phyloP scores from a whole-genome alignment of 2,329 filamentous ascomycete species.

The Paraconiothyrium brasiliense region DNA sequence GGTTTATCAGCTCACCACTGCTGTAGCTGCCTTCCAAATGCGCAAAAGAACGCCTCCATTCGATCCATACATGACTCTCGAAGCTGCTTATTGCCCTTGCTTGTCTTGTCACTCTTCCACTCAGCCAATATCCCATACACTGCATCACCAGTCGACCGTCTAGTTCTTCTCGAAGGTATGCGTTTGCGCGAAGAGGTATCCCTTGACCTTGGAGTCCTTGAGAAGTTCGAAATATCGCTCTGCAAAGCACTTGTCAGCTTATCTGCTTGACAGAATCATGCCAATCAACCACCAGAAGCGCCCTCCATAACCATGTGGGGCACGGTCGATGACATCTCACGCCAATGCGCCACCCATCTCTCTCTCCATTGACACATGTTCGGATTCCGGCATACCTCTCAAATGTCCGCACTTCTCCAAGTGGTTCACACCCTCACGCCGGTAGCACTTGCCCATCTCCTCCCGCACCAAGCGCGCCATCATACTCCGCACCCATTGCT shows the following conservation, averaged over 20 bases:
- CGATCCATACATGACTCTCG: constrained; percentile 18
- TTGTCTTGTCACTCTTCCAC: constrained; percentile 8
- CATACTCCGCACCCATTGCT: constrained; percentile 91
- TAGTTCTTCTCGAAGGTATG: constrained; percentile 69
- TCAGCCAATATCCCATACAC: not conserved
- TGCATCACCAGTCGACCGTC: constrained; percentile 11
- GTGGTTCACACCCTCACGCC: constrained; percentile 84
- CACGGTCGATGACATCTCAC: not conserved
- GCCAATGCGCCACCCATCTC: not conserved
- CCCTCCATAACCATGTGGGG: not conserved
- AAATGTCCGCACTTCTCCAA: constrained; percentile 85
- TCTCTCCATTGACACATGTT: not conserved
- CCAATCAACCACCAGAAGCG: not conserved
- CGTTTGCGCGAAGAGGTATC: constrained; percentile 81
- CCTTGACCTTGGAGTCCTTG: constrained; percentile 78
- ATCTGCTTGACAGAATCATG: not conserved
- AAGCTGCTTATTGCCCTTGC: constrained; percentile 14
- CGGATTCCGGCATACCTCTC: constrained; percentile 70
- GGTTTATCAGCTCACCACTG: constrained; percentile 31
- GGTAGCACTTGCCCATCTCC: constrained; percentile 87
- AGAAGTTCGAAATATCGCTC: constrained; percentile 83
- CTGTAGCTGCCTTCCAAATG: constrained; percentile 21
- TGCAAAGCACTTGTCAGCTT: constrained; percentile 51
- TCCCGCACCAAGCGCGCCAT: constrained; percentile 84
- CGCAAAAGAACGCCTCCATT: constrained; percentile 24